Percentiles rank a stretch among this genome's conserved stretches.
phyloP scores from a whole-genome alignment of 2,329 filamentous ascomycete genomes.

The Seiridium unicorne region DNA sequence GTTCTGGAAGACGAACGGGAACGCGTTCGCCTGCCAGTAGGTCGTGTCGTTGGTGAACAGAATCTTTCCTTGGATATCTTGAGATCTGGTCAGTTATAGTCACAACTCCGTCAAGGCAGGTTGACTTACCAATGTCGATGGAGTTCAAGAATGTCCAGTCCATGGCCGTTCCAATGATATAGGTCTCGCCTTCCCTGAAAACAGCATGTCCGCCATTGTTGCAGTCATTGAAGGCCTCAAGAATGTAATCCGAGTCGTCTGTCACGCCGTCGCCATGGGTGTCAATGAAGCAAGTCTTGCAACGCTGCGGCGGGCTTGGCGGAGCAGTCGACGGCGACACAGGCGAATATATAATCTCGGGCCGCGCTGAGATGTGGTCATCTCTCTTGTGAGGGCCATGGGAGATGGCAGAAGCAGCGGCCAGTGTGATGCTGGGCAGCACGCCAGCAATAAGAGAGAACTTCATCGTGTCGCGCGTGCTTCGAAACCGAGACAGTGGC shows the following conservation, averaged over 20 bases:
- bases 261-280: slow-evolving; percentile 8
- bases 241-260: slow-evolving; percentile 5
- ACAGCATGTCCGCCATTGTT: slow-evolving; percentile 61
- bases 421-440: neutral
- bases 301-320: slow-evolving; percentile 2
- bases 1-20: slow-evolving; percentile 64
- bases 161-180: slow-evolving; percentile 60
- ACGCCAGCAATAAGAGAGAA: neutral
- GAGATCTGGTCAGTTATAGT: neutral
- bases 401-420: neutral
- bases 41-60: slow-evolving; percentile 64
- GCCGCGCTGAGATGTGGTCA: slow-evolving; percentile 6
- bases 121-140: slow-evolving; percentile 51
- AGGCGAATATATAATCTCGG: slow-evolving; percentile 7
- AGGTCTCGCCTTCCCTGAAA: slow-evolving; percentile 50
- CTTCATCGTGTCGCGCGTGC: neutral
- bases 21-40: slow-evolving; percentile 65
- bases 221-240: slow-evolving; percentile 12
- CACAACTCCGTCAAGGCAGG: slow-evolving; percentile 7
- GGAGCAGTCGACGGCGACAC: neutral
- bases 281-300: slow-evolving; percentile 8
- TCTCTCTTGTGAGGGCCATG: neutral
- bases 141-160: slow-evolving; percentile 61
- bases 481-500: neutral
- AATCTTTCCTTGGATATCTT: slow-evolving; percentile 29